These are phyloP conservation scores for Avena eriantha DNA, from an alignment of 176 grass and related monocot species.

Conservation along the genomic window DNA sequence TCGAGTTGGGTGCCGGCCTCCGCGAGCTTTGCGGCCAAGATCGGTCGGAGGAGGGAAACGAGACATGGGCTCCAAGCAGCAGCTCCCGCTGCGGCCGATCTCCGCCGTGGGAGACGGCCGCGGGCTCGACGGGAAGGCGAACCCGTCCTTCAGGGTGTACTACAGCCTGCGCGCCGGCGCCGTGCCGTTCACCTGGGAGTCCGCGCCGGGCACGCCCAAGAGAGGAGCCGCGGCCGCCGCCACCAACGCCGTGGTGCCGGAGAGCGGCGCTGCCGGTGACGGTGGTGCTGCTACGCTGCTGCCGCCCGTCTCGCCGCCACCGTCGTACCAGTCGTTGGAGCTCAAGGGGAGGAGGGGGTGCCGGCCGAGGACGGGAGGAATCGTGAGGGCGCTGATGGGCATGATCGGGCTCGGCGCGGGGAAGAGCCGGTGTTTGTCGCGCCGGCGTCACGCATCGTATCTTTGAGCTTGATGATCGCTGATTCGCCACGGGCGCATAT, in stretches of 20 bases:
- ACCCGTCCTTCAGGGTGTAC: slow-evolving; percentile 56
- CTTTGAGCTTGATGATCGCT: background rate
- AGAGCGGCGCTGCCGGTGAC: background rate
- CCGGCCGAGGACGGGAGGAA: background rate
- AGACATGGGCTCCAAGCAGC: slow-evolving; percentile 40
- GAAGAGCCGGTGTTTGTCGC: slow-evolving; percentile 11
- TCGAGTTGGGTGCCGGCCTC: background rate
- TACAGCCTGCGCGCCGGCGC: slow-evolving; percentile 55
- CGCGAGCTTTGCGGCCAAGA: background rate
- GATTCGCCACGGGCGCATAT: background rate
- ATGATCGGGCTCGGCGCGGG: slow-evolving; percentile 18
- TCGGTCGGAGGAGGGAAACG: background rate
- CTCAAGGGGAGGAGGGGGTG: background rate
- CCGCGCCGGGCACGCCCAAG: slow-evolving; percentile 59
- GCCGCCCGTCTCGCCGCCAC: slow-evolving; percentile 45
- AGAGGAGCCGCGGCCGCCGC: background rate
- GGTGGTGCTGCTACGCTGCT: background rate
- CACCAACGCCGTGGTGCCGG: background rate
- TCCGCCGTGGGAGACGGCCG: background rate
- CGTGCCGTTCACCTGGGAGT: slow-evolving; percentile 64
- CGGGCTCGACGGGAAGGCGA: slow-evolving; percentile 22
- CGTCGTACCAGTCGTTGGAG: slow-evolving; percentile 38
- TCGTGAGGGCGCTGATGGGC: slow-evolving; percentile 35
- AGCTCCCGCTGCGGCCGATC: slow-evolving; percentile 28
- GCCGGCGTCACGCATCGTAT: background rate